Evolutionary conservation across 352 stramenopile species (phyloP).

Genomic region (Thraustochytrium striatum): DNA sequence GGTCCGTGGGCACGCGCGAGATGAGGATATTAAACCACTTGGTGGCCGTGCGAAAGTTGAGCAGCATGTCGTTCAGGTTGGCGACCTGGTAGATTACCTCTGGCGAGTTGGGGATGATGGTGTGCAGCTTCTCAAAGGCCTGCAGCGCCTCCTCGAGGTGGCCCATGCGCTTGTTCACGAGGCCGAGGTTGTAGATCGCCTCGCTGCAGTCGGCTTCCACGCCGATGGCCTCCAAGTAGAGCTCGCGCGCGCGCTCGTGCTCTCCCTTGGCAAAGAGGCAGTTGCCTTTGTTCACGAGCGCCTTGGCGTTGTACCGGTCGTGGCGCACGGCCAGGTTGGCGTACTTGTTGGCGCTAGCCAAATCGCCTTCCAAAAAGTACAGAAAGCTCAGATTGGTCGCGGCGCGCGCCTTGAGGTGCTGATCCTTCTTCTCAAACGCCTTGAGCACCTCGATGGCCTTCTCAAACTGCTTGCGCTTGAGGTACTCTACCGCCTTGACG

Average conservation of each 20-base stretch:
- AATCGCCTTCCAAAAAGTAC: slow-evolving; percentile 90
- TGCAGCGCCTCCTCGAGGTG: slow-evolving; percentile 76
- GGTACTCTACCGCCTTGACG: slow-evolving; percentile 56
- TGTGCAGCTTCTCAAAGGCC: slow-evolving; percentile 93
- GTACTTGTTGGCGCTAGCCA: slow-evolving; percentile 78
- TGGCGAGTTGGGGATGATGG: slow-evolving; percentile 79
- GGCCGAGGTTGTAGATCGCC: slow-evolving; percentile 92
- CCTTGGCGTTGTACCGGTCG: slow-evolving; percentile 91
- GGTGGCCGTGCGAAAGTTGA: slow-evolving; percentile 72
- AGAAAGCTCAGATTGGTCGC: slow-evolving; percentile 92
- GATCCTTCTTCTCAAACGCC: slow-evolving; percentile 90
- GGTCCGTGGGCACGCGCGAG: slow-evolving; percentile 76
- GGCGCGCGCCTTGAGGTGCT: slow-evolving; percentile 82
- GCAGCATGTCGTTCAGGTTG: slow-evolving; percentile 85
- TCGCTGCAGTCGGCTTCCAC: slow-evolving; percentile 90
- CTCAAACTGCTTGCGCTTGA: slow-evolving; percentile 83
- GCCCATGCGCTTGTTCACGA: slow-evolving; percentile 61
- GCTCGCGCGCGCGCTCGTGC: slow-evolving; percentile 82
- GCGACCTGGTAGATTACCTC: slow-evolving; percentile 91
- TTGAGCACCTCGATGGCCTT: slow-evolving; percentile 88
- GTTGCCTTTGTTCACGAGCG: slow-evolving; percentile 95
- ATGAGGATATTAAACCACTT: slow-evolving; percentile 93
- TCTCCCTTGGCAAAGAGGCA: slow-evolving; percentile 85
- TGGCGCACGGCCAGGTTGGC: slow-evolving; percentile 79
- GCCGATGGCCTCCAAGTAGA: slow-evolving; percentile 87